Evolutionary conservation across 768 basidiomycete genomes (phyloP).

Genomic region (Tylopilus balloui): DNA sequence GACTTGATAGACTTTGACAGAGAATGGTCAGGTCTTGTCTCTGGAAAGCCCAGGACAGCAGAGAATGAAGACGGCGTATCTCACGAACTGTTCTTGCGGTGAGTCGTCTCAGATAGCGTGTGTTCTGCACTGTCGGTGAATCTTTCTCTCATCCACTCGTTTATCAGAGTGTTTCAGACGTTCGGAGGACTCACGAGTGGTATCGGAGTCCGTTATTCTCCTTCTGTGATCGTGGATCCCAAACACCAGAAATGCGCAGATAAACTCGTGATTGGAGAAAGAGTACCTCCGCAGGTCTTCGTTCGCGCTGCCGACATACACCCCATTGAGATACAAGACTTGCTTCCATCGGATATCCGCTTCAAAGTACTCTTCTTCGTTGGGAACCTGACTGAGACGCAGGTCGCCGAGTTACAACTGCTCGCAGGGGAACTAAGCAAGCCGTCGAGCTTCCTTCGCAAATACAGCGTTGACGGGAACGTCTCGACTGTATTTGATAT

Average conservation of each 20-base stretch:
- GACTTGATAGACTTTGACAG: conserved; percentile 72
- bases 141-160: neutral
- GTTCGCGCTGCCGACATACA: conserved; percentile 35
- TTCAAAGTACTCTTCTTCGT: conserved; percentile 38
- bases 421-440: conserved; percentile 28
- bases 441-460: conserved; percentile 28
- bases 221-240: conserved; percentile 34
- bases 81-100: conserved; percentile 36
- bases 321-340: conserved; percentile 38
- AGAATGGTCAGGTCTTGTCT: conserved; percentile 61
- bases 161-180: conserved; percentile 33
- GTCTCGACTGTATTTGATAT: conserved; percentile 32
- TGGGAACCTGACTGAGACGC: conserved; percentile 24
- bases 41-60: conserved; percentile 55
- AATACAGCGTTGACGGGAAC: conserved; percentile 19
- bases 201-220: conserved; percentile 38
- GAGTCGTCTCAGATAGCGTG: neutral
- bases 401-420: conserved; percentile 17
- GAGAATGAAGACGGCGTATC: conserved; percentile 33
- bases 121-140: neutral
- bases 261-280: conserved; percentile 35
- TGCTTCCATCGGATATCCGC: conserved; percentile 35
- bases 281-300: conserved; percentile 35
- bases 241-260: conserved; percentile 30
- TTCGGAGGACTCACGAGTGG: conserved; percentile 37